Percentiles rank a stretch among this genome's conserved stretches.
Conservation (phyloP, 345 rosid species). For the Populus pruinosa region DNA sequence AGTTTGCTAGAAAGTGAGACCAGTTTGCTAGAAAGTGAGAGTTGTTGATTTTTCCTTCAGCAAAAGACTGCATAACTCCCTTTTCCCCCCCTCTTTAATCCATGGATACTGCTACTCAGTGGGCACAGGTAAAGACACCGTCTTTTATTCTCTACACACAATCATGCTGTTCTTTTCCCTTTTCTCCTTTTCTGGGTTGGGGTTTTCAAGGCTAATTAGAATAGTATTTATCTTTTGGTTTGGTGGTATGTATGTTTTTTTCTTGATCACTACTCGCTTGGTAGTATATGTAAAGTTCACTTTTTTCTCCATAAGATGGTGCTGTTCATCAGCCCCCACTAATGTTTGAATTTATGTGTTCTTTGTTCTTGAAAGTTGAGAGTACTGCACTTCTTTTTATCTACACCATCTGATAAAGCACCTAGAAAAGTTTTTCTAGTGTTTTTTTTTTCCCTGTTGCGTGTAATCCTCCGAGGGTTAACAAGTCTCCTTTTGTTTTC, state of each 20-base stretch:
- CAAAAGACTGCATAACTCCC: slow-evolving; percentile 14
- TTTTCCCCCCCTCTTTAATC: slow-evolving; percentile 17
- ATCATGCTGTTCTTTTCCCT: slow-evolving; percentile 15
- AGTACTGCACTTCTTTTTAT: slow-evolving; percentile 13
- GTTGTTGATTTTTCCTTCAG: slow-evolving; percentile 21
- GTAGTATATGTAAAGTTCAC: neutral
- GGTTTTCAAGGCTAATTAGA: slow-evolving; percentile 14
- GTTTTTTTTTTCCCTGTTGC: slow-evolving; percentile 12
- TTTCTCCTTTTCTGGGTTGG: neutral
- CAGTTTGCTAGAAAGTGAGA: slow-evolving; percentile 12
- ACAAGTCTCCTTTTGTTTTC: slow-evolving; percentile 19
- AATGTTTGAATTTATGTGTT: slow-evolving; percentile 24
- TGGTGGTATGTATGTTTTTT: neutral
- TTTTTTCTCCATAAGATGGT: slow-evolving; percentile 18
- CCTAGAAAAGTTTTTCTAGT: slow-evolving; percentile 16
- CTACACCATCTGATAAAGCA: slow-evolving; percentile 17
- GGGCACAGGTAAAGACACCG: slow-evolving; percentile 41
- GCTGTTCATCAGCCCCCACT: slow-evolving; percentile 25
- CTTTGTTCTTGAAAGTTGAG: slow-evolving; percentile 15
- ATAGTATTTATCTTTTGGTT: neutral
- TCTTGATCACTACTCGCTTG: slow-evolving; percentile 4
- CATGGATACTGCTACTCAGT: slow-evolving; percentile 40
- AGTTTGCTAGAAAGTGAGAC: slow-evolving; percentile 10
- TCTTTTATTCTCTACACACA: slow-evolving; percentile 9
- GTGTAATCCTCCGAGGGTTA: slow-evolving; percentile 21